phyloP scores from a whole-genome alignment of 2,329 filamentous ascomycete species.

The Trichocomaceae sp. region DNA sequence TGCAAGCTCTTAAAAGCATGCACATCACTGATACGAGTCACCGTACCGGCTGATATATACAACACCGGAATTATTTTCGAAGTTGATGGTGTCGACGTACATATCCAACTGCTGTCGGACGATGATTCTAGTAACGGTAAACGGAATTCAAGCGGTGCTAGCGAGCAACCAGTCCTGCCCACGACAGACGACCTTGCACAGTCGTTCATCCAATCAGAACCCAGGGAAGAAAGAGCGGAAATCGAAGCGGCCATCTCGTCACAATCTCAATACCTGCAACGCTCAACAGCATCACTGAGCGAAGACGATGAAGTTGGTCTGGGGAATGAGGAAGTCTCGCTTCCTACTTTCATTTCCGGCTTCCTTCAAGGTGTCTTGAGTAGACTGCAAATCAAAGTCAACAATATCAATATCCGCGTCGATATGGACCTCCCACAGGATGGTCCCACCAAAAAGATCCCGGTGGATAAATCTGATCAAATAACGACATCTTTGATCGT shows the following conservation, averaged over 20 bases:
- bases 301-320: slow-evolving; percentile 41
- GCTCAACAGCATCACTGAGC: slow-evolving; percentile 42
- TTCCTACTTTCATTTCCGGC: slow-evolving; percentile 55
- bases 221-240: slow-evolving; percentile 51
- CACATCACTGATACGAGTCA: slow-evolving; percentile 69
- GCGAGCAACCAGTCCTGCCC: slow-evolving; percentile 34
- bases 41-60: slow-evolving; percentile 81
- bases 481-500: slow-evolving; percentile 32
- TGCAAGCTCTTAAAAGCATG: slow-evolving; percentile 68
- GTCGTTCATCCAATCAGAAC: slow-evolving; percentile 55
- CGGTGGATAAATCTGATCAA: slow-evolving; percentile 31
- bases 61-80: slow-evolving; percentile 76
- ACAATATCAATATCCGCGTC: slow-evolving; percentile 47
- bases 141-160: slow-evolving; percentile 18
- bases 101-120: slow-evolving; percentile 50
- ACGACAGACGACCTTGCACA: slow-evolving; percentile 54
- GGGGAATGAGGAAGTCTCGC: slow-evolving; percentile 48
- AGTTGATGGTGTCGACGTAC: slow-evolving; percentile 71
- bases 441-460: slow-evolving; percentile 27
- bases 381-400: slow-evolving; percentile 49
- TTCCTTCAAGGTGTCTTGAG: slow-evolving; percentile 55
- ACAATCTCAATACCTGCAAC: slow-evolving; percentile 45
- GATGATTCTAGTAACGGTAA: slow-evolving; percentile 13
- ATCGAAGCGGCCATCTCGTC: slow-evolving; percentile 52
- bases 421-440: slow-evolving; percentile 43